These are phyloP conservation scores for Globisporangium paddicum DNA, from an alignment of 352 stramenopile genomes.

Conservation along the genomic window DNA sequence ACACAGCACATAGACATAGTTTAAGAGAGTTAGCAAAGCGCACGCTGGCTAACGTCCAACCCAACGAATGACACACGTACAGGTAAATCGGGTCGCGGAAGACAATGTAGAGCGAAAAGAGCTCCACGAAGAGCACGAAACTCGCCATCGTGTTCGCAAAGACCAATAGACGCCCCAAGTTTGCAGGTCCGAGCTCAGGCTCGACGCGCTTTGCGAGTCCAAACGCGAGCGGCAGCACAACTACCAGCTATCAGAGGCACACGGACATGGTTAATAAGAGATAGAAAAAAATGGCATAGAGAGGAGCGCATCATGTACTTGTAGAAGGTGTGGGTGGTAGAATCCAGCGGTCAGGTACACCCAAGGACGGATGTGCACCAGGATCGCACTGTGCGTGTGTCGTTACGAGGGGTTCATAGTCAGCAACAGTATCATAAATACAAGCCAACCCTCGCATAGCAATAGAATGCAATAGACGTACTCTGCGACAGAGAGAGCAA, in stretches of 20 bases:
- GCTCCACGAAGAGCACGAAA: slow-evolving; percentile 72
- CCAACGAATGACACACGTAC: slow-evolving; percentile 31
- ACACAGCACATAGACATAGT: not conserved
- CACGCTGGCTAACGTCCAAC: too few relatives aligned
- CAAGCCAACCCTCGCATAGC: too few relatives aligned
- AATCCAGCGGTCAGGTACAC: slow-evolving; percentile 83
- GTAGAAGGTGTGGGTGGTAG: slow-evolving; percentile 75
- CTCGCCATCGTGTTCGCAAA: slow-evolving; percentile 70
- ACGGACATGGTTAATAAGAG: too few relatives aligned
- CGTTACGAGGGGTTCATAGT: not conserved
- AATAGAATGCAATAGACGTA: slow-evolving; percentile 28
- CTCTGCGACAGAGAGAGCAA: slow-evolving; percentile 78
- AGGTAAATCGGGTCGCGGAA: slow-evolving; percentile 75
- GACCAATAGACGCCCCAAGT: slow-evolving; percentile 61
- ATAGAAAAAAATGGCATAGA: too few relatives aligned
- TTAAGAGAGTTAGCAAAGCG: not conserved
- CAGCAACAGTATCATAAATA: not conserved
- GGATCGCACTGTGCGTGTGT: slow-evolving; percentile 49
- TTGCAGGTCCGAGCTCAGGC: slow-evolving; percentile 54
- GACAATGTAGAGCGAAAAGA: slow-evolving; percentile 82
- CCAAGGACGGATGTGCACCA: slow-evolving; percentile 83
- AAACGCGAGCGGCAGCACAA: slow-evolving; percentile 62
- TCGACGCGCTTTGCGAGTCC: slow-evolving; percentile 75
- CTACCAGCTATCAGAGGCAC: slow-evolving; percentile 35
- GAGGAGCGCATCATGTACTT: slow-evolving; percentile 27